Conservation (phyloP, 345 rosid genomes). For the Boechera stricta region DNA sequence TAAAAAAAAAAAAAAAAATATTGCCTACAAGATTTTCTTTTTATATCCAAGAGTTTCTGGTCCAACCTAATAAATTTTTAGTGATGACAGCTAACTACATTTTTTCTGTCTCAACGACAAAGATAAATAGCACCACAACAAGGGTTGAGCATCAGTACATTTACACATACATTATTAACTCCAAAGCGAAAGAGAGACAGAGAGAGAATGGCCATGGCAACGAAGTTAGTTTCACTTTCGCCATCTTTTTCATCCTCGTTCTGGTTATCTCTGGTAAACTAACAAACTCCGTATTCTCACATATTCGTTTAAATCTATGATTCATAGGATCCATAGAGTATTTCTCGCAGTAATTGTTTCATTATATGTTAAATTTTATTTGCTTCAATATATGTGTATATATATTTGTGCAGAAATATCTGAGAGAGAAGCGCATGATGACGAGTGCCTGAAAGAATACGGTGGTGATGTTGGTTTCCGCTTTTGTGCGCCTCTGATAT, state of each 20-base stretch:
- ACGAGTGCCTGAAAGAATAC: slow-evolving; percentile 35
- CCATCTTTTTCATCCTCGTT: slow-evolving; percentile 2
- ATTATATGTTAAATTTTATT: not conserved
- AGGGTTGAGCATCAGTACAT: not conserved
- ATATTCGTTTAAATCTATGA: not conserved
- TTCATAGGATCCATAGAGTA: not conserved
- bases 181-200: not conserved
- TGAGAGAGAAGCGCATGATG: slow-evolving; percentile 19
- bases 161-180: not conserved
- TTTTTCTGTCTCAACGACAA: not conserved
- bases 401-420: slow-evolving; percentile 23
- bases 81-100: too few relatives aligned
- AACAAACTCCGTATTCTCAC: not conserved
- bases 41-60: too few relatives aligned
- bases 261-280: slow-evolving; percentile 33
- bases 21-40: too few relatives aligned
- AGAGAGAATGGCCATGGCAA: slow-evolving; percentile 1
- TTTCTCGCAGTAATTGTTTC: not conserved
- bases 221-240: slow-evolving; percentile 23
- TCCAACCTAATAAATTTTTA: too few relatives aligned
- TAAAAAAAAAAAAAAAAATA: not conserved
- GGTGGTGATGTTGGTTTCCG: slow-evolving; percentile 28
- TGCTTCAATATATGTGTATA: not conserved
- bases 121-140: not conserved
- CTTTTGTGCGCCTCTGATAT: slow-evolving; percentile 26